A percentile compares a stretch with the other conserved stretches of the same genome.
These are phyloP conservation scores for Physcomitrium patens DNA, from an alignment of 225 moss, liverwort and hornwort species.

Conservation along the genomic window DNA sequence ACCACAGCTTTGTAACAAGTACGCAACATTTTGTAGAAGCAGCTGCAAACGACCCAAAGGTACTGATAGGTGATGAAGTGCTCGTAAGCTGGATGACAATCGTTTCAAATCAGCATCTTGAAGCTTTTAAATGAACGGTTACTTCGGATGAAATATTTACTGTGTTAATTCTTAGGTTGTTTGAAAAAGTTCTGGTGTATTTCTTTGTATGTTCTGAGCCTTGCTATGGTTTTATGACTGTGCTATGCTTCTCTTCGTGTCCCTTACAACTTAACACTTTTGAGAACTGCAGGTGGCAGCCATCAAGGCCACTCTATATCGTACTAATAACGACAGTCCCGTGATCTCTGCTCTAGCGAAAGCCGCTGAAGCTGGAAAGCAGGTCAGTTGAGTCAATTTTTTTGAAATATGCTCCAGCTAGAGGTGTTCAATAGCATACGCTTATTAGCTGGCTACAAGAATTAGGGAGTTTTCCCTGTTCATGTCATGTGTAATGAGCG, in stretches of 20 bases:
- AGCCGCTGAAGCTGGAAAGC: conserved; percentile 68
- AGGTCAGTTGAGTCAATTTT: conserved; percentile 36
- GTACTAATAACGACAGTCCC: conserved; percentile 64
- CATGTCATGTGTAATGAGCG: neutral
- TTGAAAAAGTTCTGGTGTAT: neutral
- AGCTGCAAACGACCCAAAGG: conserved; percentile 62
- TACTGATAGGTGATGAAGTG: conserved; percentile 26
- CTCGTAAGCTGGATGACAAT: neutral
- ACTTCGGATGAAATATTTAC: neutral
- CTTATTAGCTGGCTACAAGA: neutral
- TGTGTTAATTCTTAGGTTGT: neutral
- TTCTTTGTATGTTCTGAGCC: neutral
- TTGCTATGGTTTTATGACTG: neutral
- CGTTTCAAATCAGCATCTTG: neutral
- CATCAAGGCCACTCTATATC: conserved; percentile 66
- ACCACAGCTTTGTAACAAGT: conserved; percentile 65
- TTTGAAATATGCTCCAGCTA: conserved; percentile 12
- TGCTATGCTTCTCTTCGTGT: neutral
- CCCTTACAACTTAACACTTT: neutral
- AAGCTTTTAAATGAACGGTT: conserved; percentile 8
- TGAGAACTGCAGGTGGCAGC: conserved; percentile 50
- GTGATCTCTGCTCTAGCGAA: conserved; percentile 60
- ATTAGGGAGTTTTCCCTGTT: neutral
- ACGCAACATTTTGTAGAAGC: conserved; percentile 66
- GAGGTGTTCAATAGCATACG: neutral